Evolutionary conservation across 1,284 basidiomycete genomes (phyloP), one percentile per base, ranked within the genome.

Genomic region (Abortiporus biennis): DNA sequence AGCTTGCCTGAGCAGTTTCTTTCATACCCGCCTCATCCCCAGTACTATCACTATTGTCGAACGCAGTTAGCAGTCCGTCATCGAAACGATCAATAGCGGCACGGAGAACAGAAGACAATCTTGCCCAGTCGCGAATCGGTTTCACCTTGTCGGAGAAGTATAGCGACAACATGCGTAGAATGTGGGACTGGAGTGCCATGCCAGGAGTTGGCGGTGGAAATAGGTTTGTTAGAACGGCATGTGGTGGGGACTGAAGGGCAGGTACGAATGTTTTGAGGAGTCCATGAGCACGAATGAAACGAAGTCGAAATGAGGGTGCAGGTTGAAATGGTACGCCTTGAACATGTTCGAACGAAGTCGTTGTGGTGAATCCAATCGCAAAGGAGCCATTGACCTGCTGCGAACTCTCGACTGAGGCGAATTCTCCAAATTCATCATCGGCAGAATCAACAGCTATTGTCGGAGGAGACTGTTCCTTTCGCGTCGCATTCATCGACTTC

Each of bases 341-440:
- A n/a, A n/a, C n/a, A n/a, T n/a, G n/a, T n/a, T n/a, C n/a, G n/a
- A n/a, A n/a, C n/a, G n/a, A n/a, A 20, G 45, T 55, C 19, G 44
- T 48, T 3, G 51, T 47, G 49, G 52, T 53, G 11, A 46, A 60
- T 19, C 76, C 78, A 12, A 79, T 68, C n/a, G n/a, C n/a, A 50
- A 84, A 78, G 49, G 79, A 71, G 13, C 75, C 76, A 56, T 79
- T 69, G 46, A 76, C 71, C 23, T 70, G 71, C 5, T 62, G 52
- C 1, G 64, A 58, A 1, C 68, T 57, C 25, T 61, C 58, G 35
- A 74, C 76, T 0, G 73, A 68, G 1, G 80, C 68, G 56, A 88
- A 95, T 58, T 95, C 92, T 1, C 92, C 93, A 67, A 97, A 98
- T 29, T 94, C 48, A 50, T 95, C 90, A 44, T 91, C 79, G 33